Evolutionary conservation across 495 filamentous ascomycete genomes (phyloP), one percentile per base, ranked within the genome.

Genomic region (Friedmanniomyces endolithicus): DNA sequence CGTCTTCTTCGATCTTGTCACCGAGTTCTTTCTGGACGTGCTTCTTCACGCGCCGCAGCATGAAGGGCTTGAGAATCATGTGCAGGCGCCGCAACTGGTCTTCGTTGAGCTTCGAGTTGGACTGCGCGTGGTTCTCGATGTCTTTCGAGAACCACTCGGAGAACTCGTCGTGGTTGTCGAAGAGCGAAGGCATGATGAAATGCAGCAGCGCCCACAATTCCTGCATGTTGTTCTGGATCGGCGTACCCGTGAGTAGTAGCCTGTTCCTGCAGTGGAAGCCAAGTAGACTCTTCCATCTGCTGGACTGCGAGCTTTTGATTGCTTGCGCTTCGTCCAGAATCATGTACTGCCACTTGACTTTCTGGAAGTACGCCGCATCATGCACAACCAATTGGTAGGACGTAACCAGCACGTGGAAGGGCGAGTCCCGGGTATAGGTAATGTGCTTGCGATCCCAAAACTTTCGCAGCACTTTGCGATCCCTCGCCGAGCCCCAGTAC

Each of bases 91-190:
- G 87, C 40, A 99, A 81, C 68, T 99, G 92, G 63, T 95, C 88
- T 66, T 97, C 92, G 62, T 98, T 97, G 37, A 98, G 81, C 67
- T 97, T 96, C 29, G 92, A 97, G 69, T 98, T 97, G 70, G 87
- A 95, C 69, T 95, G 90, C 11, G 92, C 94, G 62, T 98, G 92
- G 27, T 88, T 95, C 69, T 98, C 92, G 62, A 98, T 98, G 63
- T 98, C 92, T 68, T 97, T 97, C 31, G 94, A 97, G 71, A 98
- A 98, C 92, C 92, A 98, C 65, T 98, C 92, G 72, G 88, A 95
- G 69, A 98, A 98, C 67, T 98, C 92, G 66, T 98, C 92, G 67
- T 98, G 92, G 2, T 89, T 96, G 66, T 98, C 92, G 70, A 98
- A 98, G 22, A 98, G 74, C 37, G 85, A 94, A 12, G 92, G 92